Evolutionary conservation across 139 green algal genomes (phyloP), one percentile per base, ranked within the genome.

Genomic region (Ettlia oleoabundans): DNA sequence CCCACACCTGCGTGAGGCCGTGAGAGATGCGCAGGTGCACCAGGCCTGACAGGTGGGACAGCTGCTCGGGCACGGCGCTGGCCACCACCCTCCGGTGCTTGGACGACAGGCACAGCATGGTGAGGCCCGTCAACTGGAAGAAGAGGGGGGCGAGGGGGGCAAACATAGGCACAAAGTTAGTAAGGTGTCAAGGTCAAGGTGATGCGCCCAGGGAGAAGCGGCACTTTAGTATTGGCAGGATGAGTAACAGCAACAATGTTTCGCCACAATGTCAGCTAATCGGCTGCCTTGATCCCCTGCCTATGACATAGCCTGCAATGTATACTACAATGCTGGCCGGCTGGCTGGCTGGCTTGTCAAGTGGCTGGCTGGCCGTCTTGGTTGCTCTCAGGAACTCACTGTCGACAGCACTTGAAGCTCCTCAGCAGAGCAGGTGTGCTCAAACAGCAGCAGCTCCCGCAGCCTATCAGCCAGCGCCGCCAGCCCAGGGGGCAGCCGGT

Each of bases 401-500:
- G 32, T 19, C 1, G 70, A 78, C 42, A 78, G 70, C 15, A 64
- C 70, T 2, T 5, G 32, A 30, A 78, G 43, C 30, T 78, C 70
- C 15, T 63, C 43, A 18, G 53, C 38, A 5, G n/a, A 32, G 30
- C 43, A 63, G 30, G 42, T 64, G 70, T 78, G 70, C 40, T 78
- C 33, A 3, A 65, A 30, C 70, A 78, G 43, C 43, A 32, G 30
- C 70, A 78, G 70, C 32, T 78, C 43, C 9, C 70, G 70, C 43
- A 78, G 70, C 22, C 42, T 43, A 21, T 26, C 42, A 5, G 70
- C 70, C 2, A 78, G 70, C 40, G 30, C 30, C 4, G n/a, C 32
- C 70, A 78, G 43, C 70, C 53, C 43, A 9, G n/a, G 10, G 4
- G 70, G 70, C 70, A 78, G 70, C 30, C 43, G 32, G 70, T 65